Conservation (phyloP, 2,329 filamentous ascomycete genomes). For the Diplodia scrobiculata region DNA sequence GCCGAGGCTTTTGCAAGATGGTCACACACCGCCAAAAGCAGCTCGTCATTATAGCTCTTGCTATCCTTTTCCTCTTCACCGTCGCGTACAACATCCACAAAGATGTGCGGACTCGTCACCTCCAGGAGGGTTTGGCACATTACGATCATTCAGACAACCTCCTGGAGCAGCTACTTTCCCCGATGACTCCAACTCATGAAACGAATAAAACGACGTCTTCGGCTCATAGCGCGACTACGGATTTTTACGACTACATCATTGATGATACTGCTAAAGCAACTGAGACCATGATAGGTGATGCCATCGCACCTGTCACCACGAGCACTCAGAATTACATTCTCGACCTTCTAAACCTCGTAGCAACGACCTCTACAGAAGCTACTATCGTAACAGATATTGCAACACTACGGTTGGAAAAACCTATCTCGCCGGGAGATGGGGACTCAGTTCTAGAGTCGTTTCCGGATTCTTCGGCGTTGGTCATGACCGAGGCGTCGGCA, state of each 20-base stretch:
- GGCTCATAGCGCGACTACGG: neutral
- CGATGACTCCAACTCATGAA: neutral
- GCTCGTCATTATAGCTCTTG: constrained; percentile 5
- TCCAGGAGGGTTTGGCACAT: neutral
- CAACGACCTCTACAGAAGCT: neutral
- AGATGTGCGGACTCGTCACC: constrained; percentile 2
- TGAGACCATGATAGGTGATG: neutral
- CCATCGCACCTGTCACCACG: neutral
- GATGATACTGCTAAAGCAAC: neutral
- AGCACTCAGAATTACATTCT: neutral
- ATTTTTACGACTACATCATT: neutral
- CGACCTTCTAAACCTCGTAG: neutral
- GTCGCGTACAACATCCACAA: neutral
- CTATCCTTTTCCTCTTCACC: neutral
- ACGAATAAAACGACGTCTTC: neutral
- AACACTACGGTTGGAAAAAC: too few species aligned
- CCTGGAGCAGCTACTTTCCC: neutral
- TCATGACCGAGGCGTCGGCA: too few species aligned
- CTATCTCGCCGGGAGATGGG: too few species aligned
- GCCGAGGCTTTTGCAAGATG: constrained; percentile 3
- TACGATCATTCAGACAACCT: neutral
- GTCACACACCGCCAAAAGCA: constrained; percentile 14
- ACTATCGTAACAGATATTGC: too few species aligned
- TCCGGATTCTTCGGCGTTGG: neutral
- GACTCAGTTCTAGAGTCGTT: neutral